These are phyloP conservation scores for Penicillium paxilli DNA, from an alignment of 495 filamentous ascomycete genomes.

Conservation along the genomic window DNA sequence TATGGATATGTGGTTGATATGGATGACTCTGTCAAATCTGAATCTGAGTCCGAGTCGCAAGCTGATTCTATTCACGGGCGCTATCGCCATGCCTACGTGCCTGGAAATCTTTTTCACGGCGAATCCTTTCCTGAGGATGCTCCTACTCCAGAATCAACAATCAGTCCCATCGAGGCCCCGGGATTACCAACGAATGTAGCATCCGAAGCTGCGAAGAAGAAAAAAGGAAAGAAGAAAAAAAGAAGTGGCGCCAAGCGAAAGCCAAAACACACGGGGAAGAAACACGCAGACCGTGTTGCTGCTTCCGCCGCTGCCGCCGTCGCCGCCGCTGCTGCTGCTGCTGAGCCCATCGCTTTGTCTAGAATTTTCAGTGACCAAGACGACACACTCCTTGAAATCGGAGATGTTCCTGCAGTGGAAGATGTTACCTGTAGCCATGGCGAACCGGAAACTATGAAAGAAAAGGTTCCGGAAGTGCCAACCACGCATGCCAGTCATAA, in stretches of 20 bases:
- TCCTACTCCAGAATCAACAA: neutral
- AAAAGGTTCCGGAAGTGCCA: no score
- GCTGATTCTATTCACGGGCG: no score
- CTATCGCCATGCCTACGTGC: no score
- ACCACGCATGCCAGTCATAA: no score
- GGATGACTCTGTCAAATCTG: no score
- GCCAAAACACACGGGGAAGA: neutral
- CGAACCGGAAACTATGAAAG: no score
- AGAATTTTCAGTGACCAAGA: neutral
- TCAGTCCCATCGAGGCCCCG: neutral
- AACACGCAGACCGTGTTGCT: neutral
- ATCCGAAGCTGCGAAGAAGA: neutral
- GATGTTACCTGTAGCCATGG: no score
- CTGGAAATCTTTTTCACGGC: no score
- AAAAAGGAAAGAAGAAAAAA: conserved; percentile 5
- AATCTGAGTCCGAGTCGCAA: no score
- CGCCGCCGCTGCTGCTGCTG: neutral
- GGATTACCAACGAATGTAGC: no score
- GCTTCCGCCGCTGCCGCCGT: neutral
- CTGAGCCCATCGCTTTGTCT: neutral
- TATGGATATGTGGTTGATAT: no score
- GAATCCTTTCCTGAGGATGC: neutral
- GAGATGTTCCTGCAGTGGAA: neutral
- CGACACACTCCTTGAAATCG: neutral
- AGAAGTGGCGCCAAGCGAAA: neutral